Conservation (phyloP, 2,329 filamentous ascomycete species). For the Sporothrix dimorphospora region DNA sequence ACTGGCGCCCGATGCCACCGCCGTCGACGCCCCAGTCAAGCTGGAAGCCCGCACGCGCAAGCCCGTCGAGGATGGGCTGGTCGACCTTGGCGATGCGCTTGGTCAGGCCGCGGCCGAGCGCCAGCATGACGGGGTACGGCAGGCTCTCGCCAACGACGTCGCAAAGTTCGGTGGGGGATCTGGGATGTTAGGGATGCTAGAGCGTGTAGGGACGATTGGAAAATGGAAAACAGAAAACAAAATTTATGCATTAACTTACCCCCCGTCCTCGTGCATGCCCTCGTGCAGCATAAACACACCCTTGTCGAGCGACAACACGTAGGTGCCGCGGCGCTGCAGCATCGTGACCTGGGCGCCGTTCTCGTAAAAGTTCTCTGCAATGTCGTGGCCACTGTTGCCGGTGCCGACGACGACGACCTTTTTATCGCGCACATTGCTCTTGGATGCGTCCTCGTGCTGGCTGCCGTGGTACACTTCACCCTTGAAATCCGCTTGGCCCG, state of each 20-base stretch:
- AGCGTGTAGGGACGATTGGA: no score
- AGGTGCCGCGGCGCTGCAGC: constrained; percentile 61
- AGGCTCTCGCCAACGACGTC: constrained; percentile 61
- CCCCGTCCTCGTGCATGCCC: constrained; percentile 44
- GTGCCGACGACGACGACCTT: constrained; percentile 59
- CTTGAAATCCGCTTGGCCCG: constrained; percentile 56
- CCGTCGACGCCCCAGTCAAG: constrained; percentile 59
- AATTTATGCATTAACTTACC: neutral
- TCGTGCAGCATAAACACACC: constrained; percentile 49
- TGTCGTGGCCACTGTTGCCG: constrained; percentile 63
- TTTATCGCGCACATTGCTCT: constrained; percentile 35
- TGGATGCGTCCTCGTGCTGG: constrained; percentile 51
- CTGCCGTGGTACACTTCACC: constrained; percentile 59
- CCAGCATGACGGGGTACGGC: constrained; percentile 51
- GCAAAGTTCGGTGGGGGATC: constrained; percentile 36
- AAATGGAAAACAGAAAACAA: no score
- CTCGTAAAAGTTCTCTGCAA: constrained; percentile 61
- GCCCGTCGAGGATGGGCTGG: constrained; percentile 48
- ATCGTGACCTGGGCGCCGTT: constrained; percentile 63
- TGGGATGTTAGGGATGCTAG: no score
- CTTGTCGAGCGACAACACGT: constrained; percentile 56
- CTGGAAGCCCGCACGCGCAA: constrained; percentile 60
- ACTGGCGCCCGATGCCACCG: constrained; percentile 60
- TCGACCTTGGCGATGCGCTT: constrained; percentile 50
- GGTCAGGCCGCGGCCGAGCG: constrained; percentile 57